Percentiles rank a stretch among this genome's conserved stretches.
Evolutionary conservation across 805 yeast genomes (phyloP).

Genomic region (Starmerella apicola): DNA sequence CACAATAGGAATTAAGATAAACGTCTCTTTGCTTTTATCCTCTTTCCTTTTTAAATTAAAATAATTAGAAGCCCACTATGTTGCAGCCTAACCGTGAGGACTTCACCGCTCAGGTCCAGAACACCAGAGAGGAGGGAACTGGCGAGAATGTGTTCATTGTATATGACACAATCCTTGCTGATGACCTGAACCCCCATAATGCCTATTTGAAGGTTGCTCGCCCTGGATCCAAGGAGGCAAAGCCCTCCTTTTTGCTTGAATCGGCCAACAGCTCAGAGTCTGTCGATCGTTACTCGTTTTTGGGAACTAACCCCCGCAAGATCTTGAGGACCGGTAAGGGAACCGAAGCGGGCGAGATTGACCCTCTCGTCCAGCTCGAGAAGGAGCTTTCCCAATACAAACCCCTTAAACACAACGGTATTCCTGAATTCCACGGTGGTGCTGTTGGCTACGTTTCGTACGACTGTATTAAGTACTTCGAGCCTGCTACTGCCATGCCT

Average conservation of each 20-base stretch:
- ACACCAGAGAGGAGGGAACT: slow-evolving; percentile 23
- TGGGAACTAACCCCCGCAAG: slow-evolving; percentile 77
- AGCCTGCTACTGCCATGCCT: slow-evolving; percentile 70
- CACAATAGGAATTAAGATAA: too few species aligned
- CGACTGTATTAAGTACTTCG: slow-evolving; percentile 93
- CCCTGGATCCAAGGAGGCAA: slow-evolving; percentile 39
- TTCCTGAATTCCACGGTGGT: slow-evolving; percentile 80
- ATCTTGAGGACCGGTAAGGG: slow-evolving; percentile 72
- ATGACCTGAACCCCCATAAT: slow-evolving; percentile 73
- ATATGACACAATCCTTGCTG: slow-evolving; percentile 58
- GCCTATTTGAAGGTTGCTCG: slow-evolving; percentile 77
- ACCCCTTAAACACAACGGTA: slow-evolving; percentile 69
- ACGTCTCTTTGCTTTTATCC: too few species aligned
- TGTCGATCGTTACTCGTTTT: slow-evolving; percentile 79
- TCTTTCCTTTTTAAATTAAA: not conserved
- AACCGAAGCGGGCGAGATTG: slow-evolving; percentile 45
- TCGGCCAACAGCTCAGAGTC: slow-evolving; percentile 82
- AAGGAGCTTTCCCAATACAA: slow-evolving; percentile 50
- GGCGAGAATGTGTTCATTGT: slow-evolving; percentile 69
- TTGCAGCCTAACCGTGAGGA: slow-evolving; percentile 43
- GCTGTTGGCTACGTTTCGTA: slow-evolving; percentile 93
- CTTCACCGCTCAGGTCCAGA: slow-evolving; percentile 30
- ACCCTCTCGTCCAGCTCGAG: slow-evolving; percentile 69
- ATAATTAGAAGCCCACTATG: slow-evolving; percentile 3
- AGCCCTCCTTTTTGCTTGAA: slow-evolving; percentile 72